These are phyloP conservation scores for Populus ilicifolia DNA, from an alignment of 345 rosid genomes.

Conservation along the genomic window DNA sequence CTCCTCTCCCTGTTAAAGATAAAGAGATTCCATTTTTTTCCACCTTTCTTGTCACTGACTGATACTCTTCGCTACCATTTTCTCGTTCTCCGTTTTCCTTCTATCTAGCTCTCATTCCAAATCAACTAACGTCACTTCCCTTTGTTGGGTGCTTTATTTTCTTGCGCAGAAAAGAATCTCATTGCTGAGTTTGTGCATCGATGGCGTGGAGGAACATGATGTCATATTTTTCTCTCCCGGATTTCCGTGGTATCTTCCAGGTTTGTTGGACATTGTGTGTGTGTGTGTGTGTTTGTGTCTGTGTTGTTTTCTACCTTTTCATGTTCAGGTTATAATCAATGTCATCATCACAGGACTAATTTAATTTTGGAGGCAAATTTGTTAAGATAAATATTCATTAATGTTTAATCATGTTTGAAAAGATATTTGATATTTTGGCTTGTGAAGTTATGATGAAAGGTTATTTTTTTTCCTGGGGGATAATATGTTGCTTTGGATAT, in stretches of 20 bases:
- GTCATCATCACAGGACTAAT: neutral
- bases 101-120: neutral
- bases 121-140: neutral
- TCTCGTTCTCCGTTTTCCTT: neutral
- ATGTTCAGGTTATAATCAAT: neutral
- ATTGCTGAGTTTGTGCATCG: neutral
- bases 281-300: rapidly evolving
- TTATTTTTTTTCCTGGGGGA: no score
- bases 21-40: neutral
- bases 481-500: neutral
- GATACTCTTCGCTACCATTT: neutral
- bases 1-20: neutral
- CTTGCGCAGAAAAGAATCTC: neutral
- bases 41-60: neutral
- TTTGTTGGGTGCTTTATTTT: neutral
- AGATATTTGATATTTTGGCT: neutral
- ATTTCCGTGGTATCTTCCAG: conserved; percentile 13
- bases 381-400: neutral
- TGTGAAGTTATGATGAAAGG: neutral
- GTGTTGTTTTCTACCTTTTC: neutral
- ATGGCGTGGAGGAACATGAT: conserved; percentile 18
- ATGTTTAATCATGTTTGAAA: neutral
- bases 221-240: conserved; percentile 4
- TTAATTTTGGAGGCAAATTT: neutral
- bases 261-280: neutral